Evolutionary conservation across 106 monocot genomes (phyloP).

Genomic region (Allium cepa): DNA sequence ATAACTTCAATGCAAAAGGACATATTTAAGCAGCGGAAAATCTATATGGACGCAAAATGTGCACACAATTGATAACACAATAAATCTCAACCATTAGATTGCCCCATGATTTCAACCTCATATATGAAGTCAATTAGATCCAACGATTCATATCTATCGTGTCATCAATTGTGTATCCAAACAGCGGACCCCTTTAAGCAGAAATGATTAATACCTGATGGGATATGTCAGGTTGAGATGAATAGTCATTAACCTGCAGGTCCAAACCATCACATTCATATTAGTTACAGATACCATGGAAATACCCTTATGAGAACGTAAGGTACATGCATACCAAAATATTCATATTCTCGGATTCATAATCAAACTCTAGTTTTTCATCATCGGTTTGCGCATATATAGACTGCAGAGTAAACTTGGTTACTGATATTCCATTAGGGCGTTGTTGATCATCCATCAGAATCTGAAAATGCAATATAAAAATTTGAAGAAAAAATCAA

Average conservation of each 20-base stretch:
- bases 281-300: too few species aligned
- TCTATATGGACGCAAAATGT: too few species aligned
- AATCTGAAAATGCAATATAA: constrained; percentile 37
- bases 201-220: constrained; percentile 50
- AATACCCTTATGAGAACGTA: too few species aligned
- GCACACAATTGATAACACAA: too few species aligned
- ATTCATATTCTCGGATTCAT: constrained; percentile 85
- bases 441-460: constrained; percentile 96
- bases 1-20: neutral
- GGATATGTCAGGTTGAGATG: constrained; percentile 76
- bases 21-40: too few species aligned
- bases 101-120: too few species aligned
- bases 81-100: too few species aligned
- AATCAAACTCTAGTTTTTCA: constrained; percentile 97
- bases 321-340: constrained; percentile 48
- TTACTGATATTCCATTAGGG: constrained; percentile 94
- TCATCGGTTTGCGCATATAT: constrained; percentile 92
- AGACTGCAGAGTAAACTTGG: constrained; percentile 79
- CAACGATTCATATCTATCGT: too few species aligned
- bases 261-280: constrained; percentile 7
- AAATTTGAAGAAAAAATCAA: neutral
- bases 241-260: constrained; percentile 73
- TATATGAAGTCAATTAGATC: too few species aligned
- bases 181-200: too few species aligned
- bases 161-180: too few species aligned